Base-by-base conservation (phyloP, 2,329 filamentous ascomycete species). In the Colletotrichum musae region DNA sequence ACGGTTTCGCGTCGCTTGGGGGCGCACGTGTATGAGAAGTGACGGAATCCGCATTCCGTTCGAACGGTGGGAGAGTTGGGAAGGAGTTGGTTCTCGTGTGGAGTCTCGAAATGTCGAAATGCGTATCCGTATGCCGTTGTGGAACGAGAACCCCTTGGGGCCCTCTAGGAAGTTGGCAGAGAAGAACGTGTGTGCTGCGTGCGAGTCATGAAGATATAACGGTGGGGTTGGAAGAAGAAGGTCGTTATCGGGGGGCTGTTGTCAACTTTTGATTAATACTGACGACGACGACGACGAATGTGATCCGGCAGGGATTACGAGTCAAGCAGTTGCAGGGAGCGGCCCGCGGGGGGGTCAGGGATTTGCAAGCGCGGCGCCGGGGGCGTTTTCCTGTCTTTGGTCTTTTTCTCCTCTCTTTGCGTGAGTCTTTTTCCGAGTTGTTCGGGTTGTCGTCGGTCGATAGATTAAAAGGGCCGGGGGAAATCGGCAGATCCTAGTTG, bases 1-100 rank as follows among this genome's bases (percentile, higher is more conserved):
- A 65, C 66, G 66, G 61, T 59, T 69, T 69, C 61, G 66, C 36
- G 61, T 51, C 66, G 66, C 56, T 65, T 36, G 7, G 32, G 32
- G 48, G 39, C 16, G 41, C 61, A 65, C 50, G 61, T 65, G 48
- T 36, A 10, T 54, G 28, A 54, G 50, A 51, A 21, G 36, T 24
- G 45, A 56, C 21, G 58, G n/a, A 36, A 9, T 36, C 7, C 32
- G 32, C 7, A 9, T 24, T 10, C 10, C 3, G 32, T 36, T 36
- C 7, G 32, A 48, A 16, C 45, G 41, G 13, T 43, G 41, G 16
- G 41, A 15, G 13, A 43, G 6, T 15, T 45, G 54, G 6, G 56
- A 28, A 58, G 51, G 41, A 62, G 58, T 62, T 45, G 41, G 53
- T 28, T 64, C 5, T 6, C 1, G 41, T 43, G 41, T 15, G 16